Evolutionary conservation across 768 basidiomycete genomes (phyloP).

Genomic region (Chalciporus pseudorubinellus): DNA sequence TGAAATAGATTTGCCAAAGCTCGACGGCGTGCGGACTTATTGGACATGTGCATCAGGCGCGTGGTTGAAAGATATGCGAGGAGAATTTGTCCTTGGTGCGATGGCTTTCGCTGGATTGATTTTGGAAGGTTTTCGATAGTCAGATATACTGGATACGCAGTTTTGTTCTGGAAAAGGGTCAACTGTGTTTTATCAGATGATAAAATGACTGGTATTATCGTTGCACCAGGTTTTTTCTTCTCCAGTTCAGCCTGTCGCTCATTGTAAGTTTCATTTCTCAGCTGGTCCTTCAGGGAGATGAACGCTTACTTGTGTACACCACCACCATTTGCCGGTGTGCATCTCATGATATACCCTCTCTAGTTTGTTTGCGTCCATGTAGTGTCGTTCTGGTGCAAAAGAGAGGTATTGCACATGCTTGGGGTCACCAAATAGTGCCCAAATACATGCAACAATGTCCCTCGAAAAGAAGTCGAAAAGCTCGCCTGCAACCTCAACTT

Average conservation of each 20-base stretch:
- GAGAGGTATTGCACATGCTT: conserved; percentile 31
- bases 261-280: not conserved
- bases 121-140: conserved; percentile 44
- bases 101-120: conserved; percentile 36
- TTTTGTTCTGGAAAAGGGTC: conserved; percentile 17
- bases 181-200: conserved; percentile 27
- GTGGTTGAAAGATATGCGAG: conserved; percentile 41
- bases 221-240: not conserved
- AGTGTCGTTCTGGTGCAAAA: conserved; percentile 39
- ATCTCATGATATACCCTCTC: conserved; percentile 39
- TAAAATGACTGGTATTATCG: conserved; percentile 9
- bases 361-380: conserved; percentile 25
- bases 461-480: conserved; percentile 32
- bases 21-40: conserved; percentile 21
- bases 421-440: conserved; percentile 34
- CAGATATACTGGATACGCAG: conserved; percentile 21
- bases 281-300: not conserved
- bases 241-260: conserved; percentile 12
- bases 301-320: conserved; percentile 43
- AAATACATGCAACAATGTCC: conserved; percentile 38
- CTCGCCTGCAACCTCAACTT: conserved; percentile 25
- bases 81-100: conserved; percentile 31
- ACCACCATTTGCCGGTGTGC: conserved; percentile 54
- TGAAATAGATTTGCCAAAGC: conserved; percentile 38
- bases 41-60: conserved; percentile 21